These are phyloP conservation scores for Tetragonia tetragonoides DNA, from an alignment of 148 eudicot species.

Conservation along the genomic window DNA sequence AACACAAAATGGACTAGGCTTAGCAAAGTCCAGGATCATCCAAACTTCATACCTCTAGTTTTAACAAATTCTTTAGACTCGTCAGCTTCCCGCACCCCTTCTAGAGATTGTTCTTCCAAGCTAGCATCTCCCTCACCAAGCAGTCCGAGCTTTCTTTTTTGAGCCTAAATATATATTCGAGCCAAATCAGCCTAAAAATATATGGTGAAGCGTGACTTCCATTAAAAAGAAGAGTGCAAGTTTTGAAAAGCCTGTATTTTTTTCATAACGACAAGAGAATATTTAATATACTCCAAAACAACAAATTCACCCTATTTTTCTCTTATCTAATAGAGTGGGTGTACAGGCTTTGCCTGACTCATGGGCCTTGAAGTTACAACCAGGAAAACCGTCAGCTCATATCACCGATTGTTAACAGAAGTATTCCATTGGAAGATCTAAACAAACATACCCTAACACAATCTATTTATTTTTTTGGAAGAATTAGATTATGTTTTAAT, in stretches of 20 bases:
- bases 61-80: conserved; percentile 30
- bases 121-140: conserved; percentile 49
- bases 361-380: too few relatives aligned
- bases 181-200: background rate
- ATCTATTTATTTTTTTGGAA: too few relatives aligned
- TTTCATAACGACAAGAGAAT: background rate
- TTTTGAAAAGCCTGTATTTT: background rate
- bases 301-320: background rate
- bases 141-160: conserved; percentile 74
- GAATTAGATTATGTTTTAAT: too few relatives aligned
- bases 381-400: too few relatives aligned
- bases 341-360: too few relatives aligned
- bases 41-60: conserved; percentile 45
- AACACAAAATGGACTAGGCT: background rate
- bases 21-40: background rate
- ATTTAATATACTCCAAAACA: background rate
- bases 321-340: too few relatives aligned
- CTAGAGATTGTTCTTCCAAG: conserved; percentile 35
- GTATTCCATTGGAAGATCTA: background rate
- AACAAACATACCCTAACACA: too few relatives aligned
- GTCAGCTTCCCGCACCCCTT: conserved; percentile 33
- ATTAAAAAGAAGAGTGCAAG: background rate
- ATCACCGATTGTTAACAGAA: too few relatives aligned
- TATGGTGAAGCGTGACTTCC: background rate
- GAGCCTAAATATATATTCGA: conserved; percentile 44